Evolutionary conservation across 177 flowering plant species (phyloP), one percentile per base, ranked within the genome.

Genomic region (Vitis hybrid): DNA sequence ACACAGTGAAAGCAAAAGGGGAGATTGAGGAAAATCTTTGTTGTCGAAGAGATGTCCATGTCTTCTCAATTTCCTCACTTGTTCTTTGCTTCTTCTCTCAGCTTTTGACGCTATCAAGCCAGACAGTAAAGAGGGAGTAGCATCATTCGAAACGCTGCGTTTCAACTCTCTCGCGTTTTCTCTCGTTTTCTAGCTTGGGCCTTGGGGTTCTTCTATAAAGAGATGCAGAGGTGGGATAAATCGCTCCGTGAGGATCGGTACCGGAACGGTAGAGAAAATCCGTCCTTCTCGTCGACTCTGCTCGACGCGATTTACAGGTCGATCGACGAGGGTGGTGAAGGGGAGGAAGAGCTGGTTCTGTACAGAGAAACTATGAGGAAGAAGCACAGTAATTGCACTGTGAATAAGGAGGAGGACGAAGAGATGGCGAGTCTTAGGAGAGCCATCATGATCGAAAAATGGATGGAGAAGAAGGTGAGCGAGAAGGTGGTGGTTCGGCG

Each of bases 301-400:
- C 92, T 93, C 55, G 98, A 93, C 69, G 79, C 89, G 2, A 90
- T 91, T 51, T 93, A 91, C 79, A 90, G 92, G 10, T 92, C 97
- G 2, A 86, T 92, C 59, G 95, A 92, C 74, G 86, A 85, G n/a
- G 56, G 29, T 29, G 49, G 60, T 11, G 63, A 70, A 55, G 58
- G 58, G 14, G 80, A 81, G 14, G 79, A 79, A 11, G 80, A 74
- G 59, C 18, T 78, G 19, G 63, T 77, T 33, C 51, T 77, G 68
- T 79, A 79, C 79, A 69, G 71, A 53, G 86, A 81, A 56, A 78
- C 79, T 48, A 81, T 75, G 84, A 80, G 70, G 74, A 86, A 74
- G 76, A 88, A 82, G 64, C 80, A 82, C 60, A 77, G 74, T n/a
- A 45, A 15, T n/a, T 29, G 55, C 10, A 48, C 2, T 12, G 64